Conservation (phyloP, 345 rosid species). For the Erysimum cheiranthoides region DNA sequence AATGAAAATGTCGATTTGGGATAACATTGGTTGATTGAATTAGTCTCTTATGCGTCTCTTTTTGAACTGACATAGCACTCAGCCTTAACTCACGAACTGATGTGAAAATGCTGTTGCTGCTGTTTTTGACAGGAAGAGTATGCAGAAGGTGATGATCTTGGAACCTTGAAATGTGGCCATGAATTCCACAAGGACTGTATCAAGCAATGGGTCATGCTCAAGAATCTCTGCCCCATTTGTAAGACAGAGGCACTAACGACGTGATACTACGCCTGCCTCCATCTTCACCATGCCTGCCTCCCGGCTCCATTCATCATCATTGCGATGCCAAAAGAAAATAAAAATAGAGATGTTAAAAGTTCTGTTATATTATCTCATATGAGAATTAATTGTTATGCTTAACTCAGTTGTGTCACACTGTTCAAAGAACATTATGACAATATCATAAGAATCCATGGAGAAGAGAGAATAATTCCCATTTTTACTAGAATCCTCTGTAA, state of each 20-base stretch:
- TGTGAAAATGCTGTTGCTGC: slow-evolving; percentile 18
- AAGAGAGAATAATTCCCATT: slow-evolving; percentile 29
- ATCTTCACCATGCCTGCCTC: slow-evolving; percentile 2
- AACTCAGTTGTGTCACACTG: slow-evolving; percentile 31
- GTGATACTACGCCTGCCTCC: slow-evolving; percentile 23
- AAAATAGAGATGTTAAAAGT: background rate
- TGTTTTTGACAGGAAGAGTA: slow-evolving; percentile 73
- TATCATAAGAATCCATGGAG: slow-evolving; percentile 13
- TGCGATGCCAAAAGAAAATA: background rate
- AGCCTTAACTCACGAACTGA: slow-evolving; percentile 10
- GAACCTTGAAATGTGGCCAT: slow-evolving; percentile 83
- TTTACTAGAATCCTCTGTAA: slow-evolving; percentile 12
- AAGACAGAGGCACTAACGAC: slow-evolving; percentile 68
- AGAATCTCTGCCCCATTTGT: slow-evolving; percentile 91
- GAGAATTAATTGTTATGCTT: slow-evolving; percentile 13
- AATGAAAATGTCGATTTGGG: background rate
- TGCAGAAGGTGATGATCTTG: slow-evolving; percentile 69
- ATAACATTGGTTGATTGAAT: background rate
- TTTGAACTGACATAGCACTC: background rate
- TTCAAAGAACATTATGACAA: slow-evolving; percentile 42
- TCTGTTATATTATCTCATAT: slow-evolving; percentile 13
- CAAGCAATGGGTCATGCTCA: slow-evolving; percentile 84
- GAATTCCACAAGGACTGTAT: slow-evolving; percentile 75
- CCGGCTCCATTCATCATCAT: slow-evolving; percentile 17
- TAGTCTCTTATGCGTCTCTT: slow-evolving; percentile 6